Base-by-base conservation (phyloP, 2,329 filamentous ascomycete genomes). In the Ascochyta lentis region DNA sequence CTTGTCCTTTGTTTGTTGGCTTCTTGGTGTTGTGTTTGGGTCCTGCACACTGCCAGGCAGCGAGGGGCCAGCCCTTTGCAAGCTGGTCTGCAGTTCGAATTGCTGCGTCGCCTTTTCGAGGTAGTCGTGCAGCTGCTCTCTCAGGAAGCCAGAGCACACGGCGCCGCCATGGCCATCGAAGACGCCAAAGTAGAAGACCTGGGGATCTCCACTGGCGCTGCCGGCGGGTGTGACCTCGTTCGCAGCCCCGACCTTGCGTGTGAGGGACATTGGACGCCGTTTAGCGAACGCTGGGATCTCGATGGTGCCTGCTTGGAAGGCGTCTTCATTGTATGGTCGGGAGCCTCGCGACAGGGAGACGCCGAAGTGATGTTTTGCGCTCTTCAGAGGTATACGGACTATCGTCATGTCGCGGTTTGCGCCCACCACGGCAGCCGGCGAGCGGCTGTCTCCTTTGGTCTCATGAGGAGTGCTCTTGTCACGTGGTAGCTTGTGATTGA, bases 181-280 rank as follows among this genome's bases (percentile, higher is more conserved):
- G 1, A 98, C 88, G 1, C 86, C 93, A 81, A 97, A 99, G 76
- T 98, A 99, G 76, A 99, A 99, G 31, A 98, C 89, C 73, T 98
- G 94, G 1, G 94, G 94, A 71, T 98, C 94, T 2, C 94, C 94
- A 60, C 86, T 90, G 1, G 90, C 86, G 61, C 88, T 90, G 54
- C 91, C 90, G 6, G 91, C 91, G 9, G 82, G 86, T 23, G 84
- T 91, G 45, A 84, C 87, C 76, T 86, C 86, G 59, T 80, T 84
- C 23, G 60, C 62, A 43, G 64, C 55, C 12, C 47, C 61, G 35
- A 65, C 60, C n/a, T 67, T 60, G 29, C 77, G 64, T 22, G 81
- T 85, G 57, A 87, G 66, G 24, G 83, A 86, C 40, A 91, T 83
- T 12, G 94, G 93, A 4, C 87, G 85, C 34, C 91, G 84, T 76